Conservation (phyloP, 768 basidiomycete genomes). For the Lactarius pseudohatsudake region DNA sequence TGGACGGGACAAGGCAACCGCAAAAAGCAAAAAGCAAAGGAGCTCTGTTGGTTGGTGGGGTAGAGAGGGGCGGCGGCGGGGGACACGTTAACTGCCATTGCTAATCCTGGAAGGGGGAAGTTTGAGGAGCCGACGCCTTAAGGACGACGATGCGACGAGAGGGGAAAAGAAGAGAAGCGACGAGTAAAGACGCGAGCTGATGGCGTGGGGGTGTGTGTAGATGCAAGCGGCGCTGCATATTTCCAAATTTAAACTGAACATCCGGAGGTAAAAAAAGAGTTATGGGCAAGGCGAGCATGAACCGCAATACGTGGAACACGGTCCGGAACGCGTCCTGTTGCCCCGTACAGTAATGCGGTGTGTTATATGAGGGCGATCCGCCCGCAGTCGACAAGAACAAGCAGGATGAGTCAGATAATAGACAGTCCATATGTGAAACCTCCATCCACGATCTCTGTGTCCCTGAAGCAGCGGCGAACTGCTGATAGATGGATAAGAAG, state of each 20-base stretch:
- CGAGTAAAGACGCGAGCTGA: not conserved
- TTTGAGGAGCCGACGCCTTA: conserved; percentile 1
- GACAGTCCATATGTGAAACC: not conserved
- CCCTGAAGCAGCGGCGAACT: not conserved
- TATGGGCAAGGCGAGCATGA: not conserved
- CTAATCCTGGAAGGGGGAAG: conserved; percentile 5
- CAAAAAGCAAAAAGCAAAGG: not conserved
- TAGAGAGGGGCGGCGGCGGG: conserved; percentile 1
- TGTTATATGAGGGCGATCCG: conserved; percentile 1
- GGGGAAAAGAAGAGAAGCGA: conserved; percentile 9
- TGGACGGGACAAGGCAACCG: not conserved
- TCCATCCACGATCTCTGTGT: not conserved
- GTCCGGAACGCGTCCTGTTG: conserved; percentile 10
- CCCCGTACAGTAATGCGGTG: not conserved
- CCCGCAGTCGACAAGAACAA: conserved; percentile 1
- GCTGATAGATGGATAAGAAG: conserved; percentile 10
- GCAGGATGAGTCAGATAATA: not conserved
- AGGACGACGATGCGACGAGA: conserved; percentile 2
- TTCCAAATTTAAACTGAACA: not conserved
- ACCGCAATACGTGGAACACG: conserved; percentile 12
- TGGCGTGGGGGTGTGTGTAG: not conserved
- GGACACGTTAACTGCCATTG: not conserved
- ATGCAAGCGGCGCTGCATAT: conserved; percentile 1
- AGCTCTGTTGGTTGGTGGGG: not conserved
- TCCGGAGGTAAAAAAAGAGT: conserved; percentile 9